Percentiles rank a stretch among this genome's conserved stretches.
phyloP scores from a whole-genome alignment of 148 eudicot genomes.

The Spergularia marina region DNA sequence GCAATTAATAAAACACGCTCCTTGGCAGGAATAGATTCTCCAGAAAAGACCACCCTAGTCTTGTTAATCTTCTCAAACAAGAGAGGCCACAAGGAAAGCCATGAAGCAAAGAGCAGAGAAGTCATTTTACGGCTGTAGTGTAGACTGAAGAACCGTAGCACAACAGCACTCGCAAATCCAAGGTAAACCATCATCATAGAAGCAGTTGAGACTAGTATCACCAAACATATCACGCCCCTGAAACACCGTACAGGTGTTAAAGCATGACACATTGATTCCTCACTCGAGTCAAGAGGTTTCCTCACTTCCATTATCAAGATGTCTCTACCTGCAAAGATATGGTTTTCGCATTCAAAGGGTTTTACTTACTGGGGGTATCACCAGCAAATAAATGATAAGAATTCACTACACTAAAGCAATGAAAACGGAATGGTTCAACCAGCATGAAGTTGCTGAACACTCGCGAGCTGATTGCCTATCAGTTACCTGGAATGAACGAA shows the following conservation, averaged over 20 bases:
- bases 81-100: constrained; percentile 94
- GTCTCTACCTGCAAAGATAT: not conserved
- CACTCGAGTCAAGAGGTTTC: constrained; percentile 22
- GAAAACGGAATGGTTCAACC: not conserved
- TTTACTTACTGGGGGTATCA: not conserved
- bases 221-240: constrained; percentile 67
- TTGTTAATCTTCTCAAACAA: constrained; percentile 79
- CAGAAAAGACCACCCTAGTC: constrained; percentile 74
- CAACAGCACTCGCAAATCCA: constrained; percentile 57
- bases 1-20: constrained; percentile 72
- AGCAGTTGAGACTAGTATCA: constrained; percentile 67
- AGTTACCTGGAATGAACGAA: constrained; percentile 6
- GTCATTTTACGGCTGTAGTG: constrained; percentile 73
- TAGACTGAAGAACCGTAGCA: constrained; percentile 59
- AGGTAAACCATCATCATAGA: constrained; percentile 59
- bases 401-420: not conserved
- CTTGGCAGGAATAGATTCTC: constrained; percentile 58
- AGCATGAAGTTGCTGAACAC: not conserved
- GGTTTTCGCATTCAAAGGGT: not conserved
- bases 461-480: not conserved
- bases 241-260: constrained; percentile 53
- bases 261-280: constrained; percentile 33
- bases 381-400: not conserved
- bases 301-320: constrained; percentile 47
- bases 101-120: constrained; percentile 62